Evolutionary conservation across 768 basidiomycete genomes (phyloP).

Genomic region (Phanerochaete sordida): DNA sequence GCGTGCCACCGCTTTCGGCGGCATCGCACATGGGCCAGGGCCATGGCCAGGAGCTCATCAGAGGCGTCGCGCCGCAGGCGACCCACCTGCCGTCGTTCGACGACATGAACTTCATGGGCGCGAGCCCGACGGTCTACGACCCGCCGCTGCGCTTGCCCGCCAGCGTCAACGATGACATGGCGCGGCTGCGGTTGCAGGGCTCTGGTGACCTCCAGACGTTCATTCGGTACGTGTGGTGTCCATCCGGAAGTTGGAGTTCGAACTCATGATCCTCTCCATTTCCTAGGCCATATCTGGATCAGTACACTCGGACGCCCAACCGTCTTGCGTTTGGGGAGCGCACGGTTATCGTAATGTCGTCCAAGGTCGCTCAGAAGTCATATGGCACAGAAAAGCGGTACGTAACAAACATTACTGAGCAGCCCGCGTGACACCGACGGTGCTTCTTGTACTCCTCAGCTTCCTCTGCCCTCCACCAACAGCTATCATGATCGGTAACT

Average conservation of each 20-base stretch:
- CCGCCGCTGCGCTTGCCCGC: constrained; percentile 56
- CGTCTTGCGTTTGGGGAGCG: constrained; percentile 89
- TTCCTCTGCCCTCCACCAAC: constrained; percentile 94
- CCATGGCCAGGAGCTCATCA: constrained; percentile 54
- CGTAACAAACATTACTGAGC: constrained; percentile 13
- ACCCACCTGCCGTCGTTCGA: constrained; percentile 47
- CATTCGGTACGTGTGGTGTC: constrained; percentile 52
- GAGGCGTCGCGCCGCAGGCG: constrained; percentile 67
- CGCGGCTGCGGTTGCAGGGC: constrained; percentile 61
- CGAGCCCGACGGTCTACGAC: constrained; percentile 47
- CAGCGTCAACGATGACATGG: constrained; percentile 56
- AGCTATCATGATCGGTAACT: constrained; percentile 89
- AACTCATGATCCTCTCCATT: constrained; percentile 14
- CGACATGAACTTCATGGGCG: constrained; percentile 55
- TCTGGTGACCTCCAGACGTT: constrained; percentile 78
- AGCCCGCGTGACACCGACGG: not conserved
- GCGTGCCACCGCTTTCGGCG: constrained; percentile 46
- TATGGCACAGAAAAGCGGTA: constrained; percentile 95
- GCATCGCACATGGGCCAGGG: constrained; percentile 48
- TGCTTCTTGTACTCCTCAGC: constrained; percentile 30
- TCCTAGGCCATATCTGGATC: constrained; percentile 67
- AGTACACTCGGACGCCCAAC: constrained; percentile 82
- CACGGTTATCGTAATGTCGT: constrained; percentile 96
- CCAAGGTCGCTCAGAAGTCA: constrained; percentile 94
- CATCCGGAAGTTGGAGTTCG: not conserved